A percentile compares a stretch with the other conserved stretches of the same genome.
Evolutionary conservation across 225 moss, liverwort and hornwort genomes (phyloP).

Genomic region (Antitrichia curtipendula): DNA sequence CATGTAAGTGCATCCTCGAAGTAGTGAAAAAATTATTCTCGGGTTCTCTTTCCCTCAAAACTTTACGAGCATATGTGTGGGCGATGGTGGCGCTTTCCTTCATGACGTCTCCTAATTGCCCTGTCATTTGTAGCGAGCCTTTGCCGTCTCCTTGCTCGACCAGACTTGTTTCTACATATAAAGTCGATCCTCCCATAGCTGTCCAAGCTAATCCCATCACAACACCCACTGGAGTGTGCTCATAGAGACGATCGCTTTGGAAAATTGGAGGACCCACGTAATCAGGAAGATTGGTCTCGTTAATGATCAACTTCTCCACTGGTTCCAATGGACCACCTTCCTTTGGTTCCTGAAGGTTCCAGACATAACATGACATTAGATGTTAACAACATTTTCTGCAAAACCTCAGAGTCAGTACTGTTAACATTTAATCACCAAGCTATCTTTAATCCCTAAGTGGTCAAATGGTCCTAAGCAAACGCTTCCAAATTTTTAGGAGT

Average conservation of each 20-base stretch:
- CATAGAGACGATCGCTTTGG: slow-evolving; percentile 95
- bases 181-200: slow-evolving; percentile 95
- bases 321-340: background rate
- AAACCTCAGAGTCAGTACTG: background rate
- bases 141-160: slow-evolving; percentile 93
- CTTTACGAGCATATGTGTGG: slow-evolving; percentile 66
- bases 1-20: slow-evolving; percentile 77
- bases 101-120: slow-evolving; percentile 97
- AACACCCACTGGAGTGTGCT: slow-evolving; percentile 89
- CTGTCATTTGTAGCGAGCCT: slow-evolving; percentile 77
- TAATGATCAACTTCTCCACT: slow-evolving; percentile 52
- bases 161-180: slow-evolving; percentile 85
- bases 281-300: slow-evolving; percentile 75
- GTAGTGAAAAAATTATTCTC: slow-evolving; percentile 65
- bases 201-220: slow-evolving; percentile 99
- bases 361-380: background rate
- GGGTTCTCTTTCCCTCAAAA: slow-evolving; percentile 65
- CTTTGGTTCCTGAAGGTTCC: slow-evolving; percentile 16
- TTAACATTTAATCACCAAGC: background rate
- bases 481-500: too few species aligned
- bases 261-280: slow-evolving; percentile 93
- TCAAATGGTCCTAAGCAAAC: background rate
- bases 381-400: background rate
- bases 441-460: background rate
- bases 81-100: slow-evolving; percentile 98